phyloP scores from a whole-genome alignment of 331 rosid genomes.

The Quercus phellos region DNA sequence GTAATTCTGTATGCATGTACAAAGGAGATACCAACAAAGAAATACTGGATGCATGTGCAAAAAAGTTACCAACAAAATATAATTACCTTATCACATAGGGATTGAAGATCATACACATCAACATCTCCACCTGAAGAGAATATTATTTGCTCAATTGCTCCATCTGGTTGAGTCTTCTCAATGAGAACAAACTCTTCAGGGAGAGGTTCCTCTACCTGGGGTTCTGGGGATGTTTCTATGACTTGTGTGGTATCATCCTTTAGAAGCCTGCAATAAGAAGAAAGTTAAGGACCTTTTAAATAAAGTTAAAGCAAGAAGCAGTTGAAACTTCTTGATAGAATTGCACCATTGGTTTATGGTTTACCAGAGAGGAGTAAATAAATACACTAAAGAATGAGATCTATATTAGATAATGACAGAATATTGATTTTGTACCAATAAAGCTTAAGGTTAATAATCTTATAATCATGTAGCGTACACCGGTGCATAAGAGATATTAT shows the following conservation, averaged over 20 bases:
- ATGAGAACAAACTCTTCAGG: slow-evolving; percentile 83
- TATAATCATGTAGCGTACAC: background rate
- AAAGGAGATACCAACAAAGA: background rate
- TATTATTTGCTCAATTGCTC: slow-evolving; percentile 72
- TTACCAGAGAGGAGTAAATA: slow-evolving; percentile 4
- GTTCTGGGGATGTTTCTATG: slow-evolving; percentile 49
- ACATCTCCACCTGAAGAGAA: slow-evolving; percentile 86
- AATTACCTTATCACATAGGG: slow-evolving; percentile 84
- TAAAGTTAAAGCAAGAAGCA: slow-evolving; percentile 10
- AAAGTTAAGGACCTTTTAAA: slow-evolving; percentile 7
- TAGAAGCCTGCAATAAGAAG: slow-evolving; percentile 43
- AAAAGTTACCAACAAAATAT: slow-evolving; percentile 5
- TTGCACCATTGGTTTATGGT: background rate
- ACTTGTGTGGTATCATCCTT: slow-evolving; percentile 68
- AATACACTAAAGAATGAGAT: too few relatives aligned
- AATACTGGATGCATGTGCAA: slow-evolving; percentile 1
- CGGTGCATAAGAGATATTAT: background rate
- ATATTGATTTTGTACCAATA: background rate
- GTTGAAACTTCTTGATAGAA: slow-evolving; percentile 5
- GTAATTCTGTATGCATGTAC: background rate
- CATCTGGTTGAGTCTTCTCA: slow-evolving; percentile 74
- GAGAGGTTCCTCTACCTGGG: slow-evolving; percentile 61
- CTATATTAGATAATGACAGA: background rate
- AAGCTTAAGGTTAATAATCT: background rate
- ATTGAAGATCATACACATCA: slow-evolving; percentile 88